Conservation (phyloP, 257 asterid genomes). For the Salvia hispanica region DNA sequence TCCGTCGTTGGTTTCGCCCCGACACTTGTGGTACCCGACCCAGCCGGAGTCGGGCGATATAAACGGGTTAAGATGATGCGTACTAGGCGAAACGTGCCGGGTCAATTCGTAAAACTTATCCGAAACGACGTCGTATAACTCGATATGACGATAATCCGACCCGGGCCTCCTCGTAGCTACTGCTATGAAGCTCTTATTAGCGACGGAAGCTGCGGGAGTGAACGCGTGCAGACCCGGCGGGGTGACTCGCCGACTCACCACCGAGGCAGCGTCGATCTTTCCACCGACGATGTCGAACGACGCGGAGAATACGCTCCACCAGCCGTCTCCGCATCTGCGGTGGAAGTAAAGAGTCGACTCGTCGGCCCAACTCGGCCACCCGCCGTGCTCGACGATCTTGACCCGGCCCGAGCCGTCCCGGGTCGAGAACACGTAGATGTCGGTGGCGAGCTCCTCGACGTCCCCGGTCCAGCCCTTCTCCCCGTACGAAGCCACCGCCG, state of each 20-base stretch:
- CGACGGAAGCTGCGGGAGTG: constrained; percentile 73
- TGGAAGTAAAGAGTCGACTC: constrained; percentile 82
- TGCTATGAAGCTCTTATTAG: constrained; percentile 62
- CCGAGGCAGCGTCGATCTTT: constrained; percentile 40
- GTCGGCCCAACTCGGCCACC: constrained; percentile 93
- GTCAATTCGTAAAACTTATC: constrained; percentile 50
- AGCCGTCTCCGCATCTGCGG: constrained; percentile 69
- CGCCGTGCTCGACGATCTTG: constrained; percentile 76
- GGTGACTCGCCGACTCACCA: constrained; percentile 58
- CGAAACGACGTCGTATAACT: constrained; percentile 57
- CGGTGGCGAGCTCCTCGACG: constrained; percentile 69
- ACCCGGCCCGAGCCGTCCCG: constrained; percentile 77
- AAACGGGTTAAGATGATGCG: constrained; percentile 80
- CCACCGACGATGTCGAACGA: constrained; percentile 29
- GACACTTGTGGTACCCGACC: constrained; percentile 77
- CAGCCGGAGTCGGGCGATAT: constrained; percentile 57
- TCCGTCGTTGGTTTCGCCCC: constrained; percentile 49
- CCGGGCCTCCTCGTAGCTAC: constrained; percentile 74
- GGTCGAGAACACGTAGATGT: constrained; percentile 64
- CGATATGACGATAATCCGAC: constrained; percentile 74
- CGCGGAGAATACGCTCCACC: constrained; percentile 90
- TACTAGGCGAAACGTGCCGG: constrained; percentile 52
- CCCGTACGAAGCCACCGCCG: constrained; percentile 87
- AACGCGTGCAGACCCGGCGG: constrained; percentile 93
- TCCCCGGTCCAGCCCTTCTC: constrained; percentile 80